Evolutionary conservation across 2,329 filamentous ascomycete genomes (phyloP).

Genomic region (Trichoderma polysporum): DNA sequence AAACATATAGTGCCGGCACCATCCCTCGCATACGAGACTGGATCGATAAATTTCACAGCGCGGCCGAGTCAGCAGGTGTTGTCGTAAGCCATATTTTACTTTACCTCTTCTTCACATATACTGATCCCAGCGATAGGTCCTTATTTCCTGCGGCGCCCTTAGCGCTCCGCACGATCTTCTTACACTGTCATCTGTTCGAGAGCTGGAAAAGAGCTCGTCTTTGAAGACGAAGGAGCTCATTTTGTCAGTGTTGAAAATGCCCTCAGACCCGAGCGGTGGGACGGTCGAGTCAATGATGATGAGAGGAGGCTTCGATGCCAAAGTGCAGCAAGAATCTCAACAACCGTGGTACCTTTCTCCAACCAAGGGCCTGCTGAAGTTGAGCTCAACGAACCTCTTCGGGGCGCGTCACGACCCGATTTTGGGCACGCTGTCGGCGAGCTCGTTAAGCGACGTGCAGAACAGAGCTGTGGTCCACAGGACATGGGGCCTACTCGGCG

Average conservation of each 20-base stretch:
- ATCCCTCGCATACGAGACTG: neutral
- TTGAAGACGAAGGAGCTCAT: neutral
- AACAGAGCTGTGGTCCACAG: neutral
- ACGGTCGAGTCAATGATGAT: neutral
- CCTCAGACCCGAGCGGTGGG: neutral
- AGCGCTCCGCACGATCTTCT: neutral
- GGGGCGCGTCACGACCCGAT: neutral
- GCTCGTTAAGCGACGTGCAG: neutral
- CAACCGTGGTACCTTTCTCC: neutral
- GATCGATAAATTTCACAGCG: neutral
- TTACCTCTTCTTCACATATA: neutral
- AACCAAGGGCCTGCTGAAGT: neutral
- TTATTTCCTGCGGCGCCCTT: neutral
- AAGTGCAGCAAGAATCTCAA: neutral
- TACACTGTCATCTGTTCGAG: neutral
- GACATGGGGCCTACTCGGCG: neutral
- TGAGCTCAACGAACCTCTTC: neutral
- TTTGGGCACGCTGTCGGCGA: neutral
- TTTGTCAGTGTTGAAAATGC: neutral
- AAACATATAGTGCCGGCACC: neutral
- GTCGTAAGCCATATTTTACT: neutral
- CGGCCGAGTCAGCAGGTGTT: neutral
- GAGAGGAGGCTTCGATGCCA: neutral
- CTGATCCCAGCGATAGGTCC: neutral
- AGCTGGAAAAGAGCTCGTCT: neutral